Evolutionary conservation across 2,329 filamentous ascomycete genomes (phyloP), one percentile per base, ranked within the genome.

Genomic region (Colletotrichum tropicale): DNA sequence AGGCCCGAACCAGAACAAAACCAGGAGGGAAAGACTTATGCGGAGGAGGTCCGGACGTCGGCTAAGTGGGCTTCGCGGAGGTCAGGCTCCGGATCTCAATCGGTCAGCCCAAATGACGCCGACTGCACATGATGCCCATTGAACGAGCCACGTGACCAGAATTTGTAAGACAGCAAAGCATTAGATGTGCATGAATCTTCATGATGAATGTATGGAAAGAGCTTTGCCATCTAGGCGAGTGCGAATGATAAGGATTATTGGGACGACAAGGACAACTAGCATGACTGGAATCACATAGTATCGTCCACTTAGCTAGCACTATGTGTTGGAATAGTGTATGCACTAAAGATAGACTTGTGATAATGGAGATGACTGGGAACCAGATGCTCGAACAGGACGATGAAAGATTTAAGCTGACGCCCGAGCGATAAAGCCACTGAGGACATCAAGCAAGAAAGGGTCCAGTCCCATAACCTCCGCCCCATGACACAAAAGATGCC

Each of bases 401-500:
- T 15, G 30, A 15, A 62, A 62, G 30, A 16, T 13, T 74, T 3
- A 69, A 60, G 21, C 10, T n/a, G 58, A 32, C n/a, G 26, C 28
- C 12, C 58, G 65, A 16, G 58, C 30, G 15, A 76, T 21, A 16
- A 76, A 74, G 15, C 60, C 65, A 8, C 65, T 69, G 24, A 76
- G 36, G 3, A 69, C 48, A 32, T 76, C 65, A 18, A 76, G 70
- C 21, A 76, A 52, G 15, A 74, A 73, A 10, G 74, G 26, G 26
- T 76, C 74, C 34, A 76, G 74, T 6, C 70, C 74, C 30, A 76
- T 56, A 8, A 76, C 70, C 13, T 43, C 48, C 8, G 74, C 70
- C 3, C 74, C 74, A n/a, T 69, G 65, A 32, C 70, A 76, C 16
- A 76, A 61, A 30, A 76, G 74, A 48, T 74, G 70, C 74, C 74